Base-by-base conservation (phyloP, 352 stramenopile genomes). In the Globisporangium heterothallicum region DNA sequence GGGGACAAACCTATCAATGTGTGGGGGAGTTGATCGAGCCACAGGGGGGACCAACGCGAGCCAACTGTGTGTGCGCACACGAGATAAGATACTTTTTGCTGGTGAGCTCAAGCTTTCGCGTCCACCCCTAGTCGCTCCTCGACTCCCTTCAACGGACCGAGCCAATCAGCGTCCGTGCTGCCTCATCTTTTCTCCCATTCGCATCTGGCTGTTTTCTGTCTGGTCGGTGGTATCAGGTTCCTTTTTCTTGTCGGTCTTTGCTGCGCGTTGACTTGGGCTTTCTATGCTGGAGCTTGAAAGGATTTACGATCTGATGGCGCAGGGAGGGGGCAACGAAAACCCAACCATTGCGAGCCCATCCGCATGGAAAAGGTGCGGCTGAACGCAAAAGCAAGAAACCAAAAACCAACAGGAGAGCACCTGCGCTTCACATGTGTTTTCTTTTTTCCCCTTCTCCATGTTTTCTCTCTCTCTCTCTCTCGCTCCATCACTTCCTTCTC, bases 21-120 rank as follows among this genome's bases (percentile, higher is more conserved):
- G n/a, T 16, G 32, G 2, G 32, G 30, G 19, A 8, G 29, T 34
- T 3, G 10, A 21, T 27, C 41, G 25, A 19, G 45, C 5, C 19
- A 22, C 29, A 43, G 46, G 46, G 46, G 46, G 46, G 46, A 53
- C 44, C 44, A 51, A 51, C 21, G 18, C 46, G n/a, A 51, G 27
- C 46, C 26, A 52, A 52, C 26, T n/a, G 8, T 22, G 9, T 22
- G 8, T 48, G 49, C 35, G 8, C n/a, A n/a, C n/a, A n/a, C n/a
- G n/a, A n/a, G n/a, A n/a, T 19, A 66, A 66, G 59, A 66, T 66
- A 66, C 59, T 63, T 66, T 66, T 66, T 47, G 30, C 46, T 52
- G 46, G 41, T 42, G 46, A 12, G 30, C 8, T 2, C 42, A 40
- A 42, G 42, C 40, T 34, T 54, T 52, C 29, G 21, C n/a, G 26